Conservation (phyloP, 1,284 basidiomycete species). For the Cryptococcus deneoformans region DNA sequence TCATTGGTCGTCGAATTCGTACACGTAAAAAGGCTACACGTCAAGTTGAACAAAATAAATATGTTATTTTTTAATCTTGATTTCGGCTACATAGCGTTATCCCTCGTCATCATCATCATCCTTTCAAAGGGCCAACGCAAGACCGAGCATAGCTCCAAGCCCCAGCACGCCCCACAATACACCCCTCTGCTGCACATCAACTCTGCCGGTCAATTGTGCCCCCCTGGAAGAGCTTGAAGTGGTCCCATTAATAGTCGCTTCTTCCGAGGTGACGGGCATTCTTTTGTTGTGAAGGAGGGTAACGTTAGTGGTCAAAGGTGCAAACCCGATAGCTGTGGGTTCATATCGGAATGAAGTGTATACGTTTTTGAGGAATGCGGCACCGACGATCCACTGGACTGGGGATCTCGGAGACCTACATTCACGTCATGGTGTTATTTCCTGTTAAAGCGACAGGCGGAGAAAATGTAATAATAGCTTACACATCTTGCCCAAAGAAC, state of each 20-base stretch:
- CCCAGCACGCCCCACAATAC: not conserved
- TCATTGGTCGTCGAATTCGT: too few relatives aligned
- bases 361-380: slow-evolving; percentile 79
- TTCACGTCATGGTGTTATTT: not conserved
- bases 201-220: not conserved
- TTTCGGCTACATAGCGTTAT: too few relatives aligned
- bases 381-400: slow-evolving; percentile 84
- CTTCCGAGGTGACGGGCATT: not conserved
- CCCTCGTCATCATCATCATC: not conserved
- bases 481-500: slow-evolving; percentile 67
- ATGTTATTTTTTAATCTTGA: too few relatives aligned
- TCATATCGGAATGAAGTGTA: slow-evolving; percentile 53
- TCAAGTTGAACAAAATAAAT: too few relatives aligned
- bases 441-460: not conserved
- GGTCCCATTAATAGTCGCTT: not conserved
- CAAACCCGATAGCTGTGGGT: slow-evolving; percentile 53
- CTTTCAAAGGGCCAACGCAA: not conserved
- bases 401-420: slow-evolving; percentile 19
- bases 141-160: not conserved
- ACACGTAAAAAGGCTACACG: too few relatives aligned
- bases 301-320: slow-evolving; percentile 28
- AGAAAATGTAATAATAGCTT: slow-evolving; percentile 24
- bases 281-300: not conserved
- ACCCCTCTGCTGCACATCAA: not conserved
- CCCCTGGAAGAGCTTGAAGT: not conserved